Base-by-base conservation (phyloP, 2,329 filamentous ascomycete genomes). In the Fusarium albosuccineum region DNA sequence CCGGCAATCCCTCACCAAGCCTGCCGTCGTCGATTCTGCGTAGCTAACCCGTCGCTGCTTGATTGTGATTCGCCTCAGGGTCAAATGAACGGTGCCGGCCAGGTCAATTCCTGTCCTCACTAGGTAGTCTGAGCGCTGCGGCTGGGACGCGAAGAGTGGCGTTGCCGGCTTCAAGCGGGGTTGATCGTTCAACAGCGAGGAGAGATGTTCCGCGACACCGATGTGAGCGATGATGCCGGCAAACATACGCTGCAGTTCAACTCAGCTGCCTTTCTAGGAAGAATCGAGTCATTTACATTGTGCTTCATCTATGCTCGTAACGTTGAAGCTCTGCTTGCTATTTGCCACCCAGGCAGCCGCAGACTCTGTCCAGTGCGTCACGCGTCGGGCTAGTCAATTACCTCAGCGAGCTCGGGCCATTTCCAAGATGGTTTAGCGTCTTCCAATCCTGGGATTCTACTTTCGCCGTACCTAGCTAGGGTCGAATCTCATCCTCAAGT, bases 141-240 rank as follows among this genome's bases (percentile, higher is more conserved):
- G 71, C 69, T 74, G 74, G 26, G 76, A 73, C 42, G 82, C 78
- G 64, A 77, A 76, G 58, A 78, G 75, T 67, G 77, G 79, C 63
- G 73, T 76, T 59, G 78, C 79, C 60, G 81, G 80, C 73, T 77
- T 78, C 68, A 76, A 77, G 71, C 78, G 74, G 58, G 78, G 73
- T 70, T 80, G 76, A 75, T 86, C 84, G 71, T 80, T 80, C 71
- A 87, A 74, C 73, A 89, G 80, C 86, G 86, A 89, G 70, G 83
- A 80, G 70, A 89, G 78, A 75, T 89, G 85, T 73, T 86, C 82
- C 70, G 78, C 76, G 62, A 89, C 82, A 73, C 89, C 89, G 79
- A 88, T 87, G 75, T 84, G 85, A 80, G 86, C 89, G 86, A 89
- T 89, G 80, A 84, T 85, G 81, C 74, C 81, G 77, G 77, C 71